These are phyloP conservation scores for Solanum pennellii DNA, from an alignment of 257 asterid genomes.

Conservation along the genomic window DNA sequence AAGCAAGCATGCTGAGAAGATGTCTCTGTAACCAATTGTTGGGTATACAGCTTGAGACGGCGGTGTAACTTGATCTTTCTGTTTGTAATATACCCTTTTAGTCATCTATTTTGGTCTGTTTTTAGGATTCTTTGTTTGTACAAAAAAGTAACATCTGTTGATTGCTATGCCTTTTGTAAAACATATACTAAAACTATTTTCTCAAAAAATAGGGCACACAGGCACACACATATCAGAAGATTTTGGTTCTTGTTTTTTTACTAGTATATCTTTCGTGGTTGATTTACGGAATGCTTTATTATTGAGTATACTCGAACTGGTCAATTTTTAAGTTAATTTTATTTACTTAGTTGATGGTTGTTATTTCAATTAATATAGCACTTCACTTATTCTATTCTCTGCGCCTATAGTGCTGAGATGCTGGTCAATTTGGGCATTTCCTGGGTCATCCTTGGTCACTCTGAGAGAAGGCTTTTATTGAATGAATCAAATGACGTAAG, in stretches of 20 bases:
- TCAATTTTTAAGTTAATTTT: not conserved
- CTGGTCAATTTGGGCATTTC: constrained; percentile 28
- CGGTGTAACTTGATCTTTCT: not conserved
- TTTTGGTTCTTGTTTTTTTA: not conserved
- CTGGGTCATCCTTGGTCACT: constrained; percentile 44
- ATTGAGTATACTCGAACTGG: not conserved
- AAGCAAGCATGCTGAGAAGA: not conserved
- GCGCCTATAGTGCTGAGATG: constrained; percentile 27
- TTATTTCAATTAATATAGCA: not conserved
- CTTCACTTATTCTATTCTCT: not conserved
- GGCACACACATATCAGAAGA: not conserved
- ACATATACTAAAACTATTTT: not conserved
- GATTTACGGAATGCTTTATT: not conserved
- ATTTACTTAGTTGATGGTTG: not conserved
- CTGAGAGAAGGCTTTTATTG: constrained; percentile 32
- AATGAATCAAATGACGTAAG: constrained; percentile 32
- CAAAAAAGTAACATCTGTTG: not conserved
- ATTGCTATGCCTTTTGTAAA: not conserved
- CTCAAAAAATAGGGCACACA: not conserved
- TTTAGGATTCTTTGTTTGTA: not conserved
- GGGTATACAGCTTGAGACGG: not conserved
- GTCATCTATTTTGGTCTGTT: not conserved
- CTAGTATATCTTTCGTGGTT: not conserved
- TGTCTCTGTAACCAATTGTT: not conserved
- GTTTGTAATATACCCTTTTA: not conserved